phyloP scores from a whole-genome alignment of 768 basidiomycete genomes.

The Pleurotus sapidus region DNA sequence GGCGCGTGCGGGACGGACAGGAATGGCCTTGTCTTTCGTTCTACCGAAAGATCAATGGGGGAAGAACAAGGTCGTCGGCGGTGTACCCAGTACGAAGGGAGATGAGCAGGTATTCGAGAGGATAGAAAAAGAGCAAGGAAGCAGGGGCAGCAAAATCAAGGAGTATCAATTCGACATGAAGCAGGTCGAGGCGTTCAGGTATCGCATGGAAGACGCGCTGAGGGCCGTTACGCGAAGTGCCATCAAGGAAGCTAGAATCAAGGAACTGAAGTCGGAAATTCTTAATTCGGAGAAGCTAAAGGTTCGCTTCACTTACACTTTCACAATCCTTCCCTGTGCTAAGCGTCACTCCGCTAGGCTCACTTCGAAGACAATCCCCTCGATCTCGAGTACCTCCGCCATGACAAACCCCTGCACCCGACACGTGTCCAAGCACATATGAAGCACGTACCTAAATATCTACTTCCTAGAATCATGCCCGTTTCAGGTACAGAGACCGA shows the following conservation, averaged over 20 bases:
- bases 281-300: conserved; percentile 96
- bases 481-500: conserved; percentile 39
- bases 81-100: conserved; percentile 61
- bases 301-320: conserved; percentile 40
- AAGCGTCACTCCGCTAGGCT: conserved; percentile 49
- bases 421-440: conserved; percentile 89
- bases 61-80: conserved; percentile 70
- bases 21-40: conserved; percentile 89
- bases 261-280: conserved; percentile 91
- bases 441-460: conserved; percentile 93
- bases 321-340: background rate
- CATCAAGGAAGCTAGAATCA: conserved; percentile 88
- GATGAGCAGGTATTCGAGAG: conserved; percentile 78
- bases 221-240: conserved; percentile 83
- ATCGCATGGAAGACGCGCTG: conserved; percentile 96
- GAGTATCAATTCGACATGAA: conserved; percentile 95
- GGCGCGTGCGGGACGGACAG: conserved; percentile 91
- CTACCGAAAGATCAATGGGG: conserved; percentile 69
- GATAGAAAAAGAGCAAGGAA: conserved; percentile 75
- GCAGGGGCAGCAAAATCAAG: conserved; percentile 58
- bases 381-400: conserved; percentile 87
- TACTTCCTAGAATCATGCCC: conserved; percentile 78
- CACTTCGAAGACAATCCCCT: conserved; percentile 98
- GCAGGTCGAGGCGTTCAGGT: conserved; percentile 95
- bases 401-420: conserved; percentile 93